phyloP scores from a whole-genome alignment of 345 rosid genomes.

The Hibiscus trionum region DNA sequence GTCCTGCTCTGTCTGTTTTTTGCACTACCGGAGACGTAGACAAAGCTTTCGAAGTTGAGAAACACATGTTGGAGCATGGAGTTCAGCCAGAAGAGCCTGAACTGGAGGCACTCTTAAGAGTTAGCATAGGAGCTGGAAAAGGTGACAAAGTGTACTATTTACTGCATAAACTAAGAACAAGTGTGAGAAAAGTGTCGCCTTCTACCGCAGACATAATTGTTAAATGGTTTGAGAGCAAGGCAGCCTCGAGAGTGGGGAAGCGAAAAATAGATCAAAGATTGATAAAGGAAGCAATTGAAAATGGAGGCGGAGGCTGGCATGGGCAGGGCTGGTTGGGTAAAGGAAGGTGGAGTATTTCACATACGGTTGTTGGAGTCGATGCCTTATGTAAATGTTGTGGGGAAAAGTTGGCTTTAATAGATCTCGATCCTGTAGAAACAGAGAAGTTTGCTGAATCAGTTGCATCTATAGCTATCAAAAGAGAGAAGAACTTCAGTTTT shows the following conservation, averaged over 20 bases:
- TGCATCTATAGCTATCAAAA: constrained; percentile 46
- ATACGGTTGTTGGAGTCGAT: constrained; percentile 31
- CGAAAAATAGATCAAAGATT: constrained; percentile 31
- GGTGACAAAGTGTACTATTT: constrained; percentile 57
- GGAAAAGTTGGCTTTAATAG: constrained; percentile 47
- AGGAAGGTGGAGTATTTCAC: constrained; percentile 47
- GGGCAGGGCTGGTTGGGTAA: constrained; percentile 68
- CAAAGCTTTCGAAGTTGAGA: constrained; percentile 50
- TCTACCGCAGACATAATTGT: constrained; percentile 38
- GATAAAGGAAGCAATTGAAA: constrained; percentile 32
- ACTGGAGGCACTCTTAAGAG: constrained; percentile 47
- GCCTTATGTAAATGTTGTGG: constrained; percentile 54
- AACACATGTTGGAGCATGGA: constrained; percentile 59
- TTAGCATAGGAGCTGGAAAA: constrained; percentile 38
- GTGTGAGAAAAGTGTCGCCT: constrained; percentile 42
- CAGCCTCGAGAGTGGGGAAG: constrained; percentile 47
- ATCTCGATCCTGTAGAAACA: constrained; percentile 56
- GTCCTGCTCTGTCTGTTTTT: constrained; percentile 50
- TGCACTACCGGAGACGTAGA: constrained; percentile 35
- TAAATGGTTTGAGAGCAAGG: constrained; percentile 46
- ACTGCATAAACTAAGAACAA: constrained; percentile 49
- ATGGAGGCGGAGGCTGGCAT: constrained; percentile 71
- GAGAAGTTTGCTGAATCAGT: constrained; percentile 57
- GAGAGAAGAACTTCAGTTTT: constrained; percentile 49
- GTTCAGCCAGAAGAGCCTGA: constrained; percentile 62